Base-by-base conservation (phyloP, 257 asterid species). In the Solanum etuberosum region DNA sequence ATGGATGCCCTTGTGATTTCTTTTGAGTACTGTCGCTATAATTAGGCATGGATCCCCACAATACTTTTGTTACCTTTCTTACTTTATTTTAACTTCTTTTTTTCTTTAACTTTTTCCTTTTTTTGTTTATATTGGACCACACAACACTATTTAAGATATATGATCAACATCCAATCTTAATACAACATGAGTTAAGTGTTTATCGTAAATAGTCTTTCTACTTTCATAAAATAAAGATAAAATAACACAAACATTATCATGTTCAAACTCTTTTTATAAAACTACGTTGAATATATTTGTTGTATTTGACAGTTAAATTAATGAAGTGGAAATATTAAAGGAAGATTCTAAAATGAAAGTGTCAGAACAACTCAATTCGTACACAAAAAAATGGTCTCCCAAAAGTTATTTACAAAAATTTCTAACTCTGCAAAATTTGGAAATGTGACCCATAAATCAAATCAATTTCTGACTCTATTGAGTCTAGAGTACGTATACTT, bases 1-100 rank as follows among this genome's bases (percentile, higher is more conserved):
- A 59, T 84, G 86, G 88, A 48, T 25, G 35, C 80, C 29, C 71
- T 72, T 35, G 46, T 81, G 70, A 43, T 83, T 48, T 83, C 88
- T 16, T 80, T 38, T 63, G 25, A 48, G 83, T 86, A 72, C 6
- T 27, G 82, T 61, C 59, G 21, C 29, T 57, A 25, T 23, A 37
- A 27, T 78, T 78, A 83, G 51, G 71, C 37, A 9, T 71, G 67
- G 35, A 71, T 80, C 85, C 67, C 85, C 85, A 80, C 85, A 18
- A 46, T 80, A 18, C 85, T 80, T 80, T 80, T 48, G 68, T 80
- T 29, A 46, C 85, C 68, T 80, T 80, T 80, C 67, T 80, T 80
- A 46, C 85, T 48, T 80, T 29, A 80, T 80, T 27, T 80, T 46
- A 18, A 9, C 34, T 18, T 20, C 10, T 16, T 42, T 14, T 42